Evolutionary conservation across 441 rosid genomes (phyloP), one percentile per base, ranked within the genome.

Genomic region (Lepidium campestre): DNA sequence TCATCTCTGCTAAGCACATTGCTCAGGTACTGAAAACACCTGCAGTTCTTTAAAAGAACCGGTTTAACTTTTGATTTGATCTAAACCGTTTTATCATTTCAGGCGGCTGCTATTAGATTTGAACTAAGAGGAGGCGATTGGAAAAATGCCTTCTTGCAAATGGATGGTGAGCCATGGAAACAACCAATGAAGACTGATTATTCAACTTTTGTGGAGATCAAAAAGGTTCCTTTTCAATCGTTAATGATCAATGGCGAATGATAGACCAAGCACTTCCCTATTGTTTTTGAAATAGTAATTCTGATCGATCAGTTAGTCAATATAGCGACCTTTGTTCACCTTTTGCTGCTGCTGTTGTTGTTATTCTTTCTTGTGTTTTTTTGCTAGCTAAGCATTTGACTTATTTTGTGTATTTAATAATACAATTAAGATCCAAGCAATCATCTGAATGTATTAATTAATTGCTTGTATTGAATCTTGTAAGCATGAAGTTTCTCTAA

Each of bases 111-210:
- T 0, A 80, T 95, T 62, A 82, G 98, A 73, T 74, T 95, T 57
- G 99, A 95, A 78, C 63, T 95, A 44, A 78, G 97, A 63, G 98
- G 99, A 1, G 98, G 99, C 41, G 98, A 91, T 47, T 85, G 99
- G 96, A 83, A 68, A 66, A 83, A 88, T 18, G 93, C 87, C 1
- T 94, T 53, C 77, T 78, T 94, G 91, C 99, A 94, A 85, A 94
- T 94, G 99, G 99, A 94, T 61, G 99, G 99, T 0, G 99, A 94
- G 70, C 99, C 99, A 11, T 94, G 99, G 98, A 94, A 83, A 50
- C 98, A 91, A 70, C 90, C 86, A 0, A 67, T 94, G 87, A 83
- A 68, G 85, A 72, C 63, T 53, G 96, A 91, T 10, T 78, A 77
- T 53, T 89, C 96, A 1, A 83, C 93, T 0, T 79, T 91, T 65